phyloP scores from a whole-genome alignment of 306 rosid genomes.

The Pyrus pyrifolia region DNA sequence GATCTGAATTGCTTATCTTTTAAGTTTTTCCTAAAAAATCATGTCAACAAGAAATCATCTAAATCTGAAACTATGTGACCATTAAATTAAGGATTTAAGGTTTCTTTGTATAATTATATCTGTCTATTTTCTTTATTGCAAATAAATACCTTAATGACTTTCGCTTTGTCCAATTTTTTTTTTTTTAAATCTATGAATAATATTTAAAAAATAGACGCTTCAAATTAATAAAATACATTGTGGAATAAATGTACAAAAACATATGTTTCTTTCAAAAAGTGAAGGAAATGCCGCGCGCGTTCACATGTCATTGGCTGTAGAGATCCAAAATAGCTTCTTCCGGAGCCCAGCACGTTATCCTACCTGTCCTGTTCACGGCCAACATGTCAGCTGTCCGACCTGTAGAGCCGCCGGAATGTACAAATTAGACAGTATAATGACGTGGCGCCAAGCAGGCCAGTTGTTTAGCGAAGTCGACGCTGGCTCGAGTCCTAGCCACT shows the following conservation, averaged over 20 bases:
- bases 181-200: too few species aligned
- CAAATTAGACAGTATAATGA: background rate
- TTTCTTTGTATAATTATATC: too few species aligned
- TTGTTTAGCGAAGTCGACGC: background rate
- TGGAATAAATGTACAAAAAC: background rate
- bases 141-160: too few species aligned
- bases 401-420: background rate
- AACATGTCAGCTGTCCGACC: background rate
- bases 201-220: rapidly evolving
- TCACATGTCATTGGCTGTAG: background rate
- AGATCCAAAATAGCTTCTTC: background rate
- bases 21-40: too few species aligned
- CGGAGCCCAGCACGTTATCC: slow-evolving; percentile 1
- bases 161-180: too few species aligned
- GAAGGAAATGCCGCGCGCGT: background rate
- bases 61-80: too few species aligned
- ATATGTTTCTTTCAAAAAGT: background rate
- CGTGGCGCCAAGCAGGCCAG: slow-evolving; percentile 5
- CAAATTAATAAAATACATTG: too few species aligned
- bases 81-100: rapidly evolving
- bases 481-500: slow-evolving; percentile 7
- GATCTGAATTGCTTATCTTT: too few species aligned
- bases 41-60: too few species aligned
- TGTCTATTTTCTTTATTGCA: too few species aligned
- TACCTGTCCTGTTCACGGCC: background rate